Conservation (phyloP, 345 rosid genomes). For the Noccaea bulbosa region DNA sequence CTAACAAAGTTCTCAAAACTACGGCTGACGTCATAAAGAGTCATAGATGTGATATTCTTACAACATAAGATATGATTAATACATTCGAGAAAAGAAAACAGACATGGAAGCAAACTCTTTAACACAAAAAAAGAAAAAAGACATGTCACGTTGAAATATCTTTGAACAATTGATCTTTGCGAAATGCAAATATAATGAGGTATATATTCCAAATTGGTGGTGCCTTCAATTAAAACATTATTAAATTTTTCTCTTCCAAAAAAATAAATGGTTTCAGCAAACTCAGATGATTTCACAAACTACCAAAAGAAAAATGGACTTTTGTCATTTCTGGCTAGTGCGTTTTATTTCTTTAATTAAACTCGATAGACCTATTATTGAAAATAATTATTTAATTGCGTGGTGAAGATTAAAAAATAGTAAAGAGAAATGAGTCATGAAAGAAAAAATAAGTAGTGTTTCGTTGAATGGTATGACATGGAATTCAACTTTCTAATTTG, state of each 20-base stretch:
- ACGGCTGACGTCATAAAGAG: slow-evolving; percentile 4
- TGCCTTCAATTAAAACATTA: slow-evolving; percentile 33
- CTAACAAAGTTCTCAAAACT: background rate
- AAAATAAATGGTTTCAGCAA: slow-evolving; percentile 37
- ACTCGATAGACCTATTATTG: background rate
- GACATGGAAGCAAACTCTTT: too few relatives aligned
- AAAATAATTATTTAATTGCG: too few relatives aligned
- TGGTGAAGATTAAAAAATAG: background rate
- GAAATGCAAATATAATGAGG: slow-evolving; percentile 41
- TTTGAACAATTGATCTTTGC: slow-evolving; percentile 31
- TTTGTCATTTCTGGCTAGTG: slow-evolving; percentile 59
- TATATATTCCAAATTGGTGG: slow-evolving; percentile 58
- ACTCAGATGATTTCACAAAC: slow-evolving; percentile 54
- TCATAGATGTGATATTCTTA: background rate
- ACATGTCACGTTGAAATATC: slow-evolving; percentile 42
- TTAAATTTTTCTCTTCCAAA: slow-evolving; percentile 3
- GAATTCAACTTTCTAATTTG: slow-evolving; percentile 56
- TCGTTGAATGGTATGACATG: slow-evolving; percentile 58
- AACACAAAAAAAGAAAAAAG: slow-evolving; percentile 1
- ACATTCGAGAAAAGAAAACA: slow-evolving; percentile 3
- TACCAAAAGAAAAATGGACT: slow-evolving; percentile 40
- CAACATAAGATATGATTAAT: slow-evolving; percentile 2
- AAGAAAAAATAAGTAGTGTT: background rate
- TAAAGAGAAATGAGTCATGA: background rate
- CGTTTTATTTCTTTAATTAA: slow-evolving; percentile 42